Base-by-base conservation (phyloP, 306 rosid species). In the Prosopis cineraria region DNA sequence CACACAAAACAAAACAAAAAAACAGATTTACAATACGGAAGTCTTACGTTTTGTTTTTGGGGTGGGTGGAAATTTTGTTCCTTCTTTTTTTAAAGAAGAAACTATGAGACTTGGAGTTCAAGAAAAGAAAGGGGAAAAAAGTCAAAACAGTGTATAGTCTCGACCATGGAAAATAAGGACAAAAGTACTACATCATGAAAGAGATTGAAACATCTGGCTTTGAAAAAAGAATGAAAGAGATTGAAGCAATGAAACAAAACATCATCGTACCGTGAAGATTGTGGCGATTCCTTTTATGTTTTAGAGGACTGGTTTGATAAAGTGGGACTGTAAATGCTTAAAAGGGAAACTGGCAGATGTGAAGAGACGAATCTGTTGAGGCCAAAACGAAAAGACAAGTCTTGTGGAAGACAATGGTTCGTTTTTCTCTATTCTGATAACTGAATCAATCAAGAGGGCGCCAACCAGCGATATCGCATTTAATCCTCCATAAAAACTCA, bases 21-120 rank as follows among this genome's bases (percentile, higher is more conserved):
- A n/a, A 27, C 10, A 27, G 65, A 58, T 12, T 27, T 11, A 25
- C 1, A 3, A 58, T n/a, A 5, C 37, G 27, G 27, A 58, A 27
- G 36, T 58, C 9, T 5, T 27, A 29, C 3, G 24, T 48, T 48
- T 1, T 19, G 55, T 17, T 48, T 24, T 5, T 52, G 11, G 16
- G 9, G 0, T 1, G 17, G 7, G 0, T 11, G 33, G 2, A 56
- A 9, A 11, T 52, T 5, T 48, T 16, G 0, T 0, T 48, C 19
- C 19, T 48, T 6, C 3, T 20, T 53, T 55, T 55, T 41, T 27
- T 27, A 24, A 30, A 27, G 10, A 11, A 10, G 27, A 52, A 59
- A 19, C 85, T 78, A 66, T 81, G 70, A 39, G 16, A 20, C 88
- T 85, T 85, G 88, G 74, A 58, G 84, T 73, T 24, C 88, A 85